phyloP scores from a whole-genome alignment of 495 filamentous ascomycete species.

The Xylaria nigripes region DNA sequence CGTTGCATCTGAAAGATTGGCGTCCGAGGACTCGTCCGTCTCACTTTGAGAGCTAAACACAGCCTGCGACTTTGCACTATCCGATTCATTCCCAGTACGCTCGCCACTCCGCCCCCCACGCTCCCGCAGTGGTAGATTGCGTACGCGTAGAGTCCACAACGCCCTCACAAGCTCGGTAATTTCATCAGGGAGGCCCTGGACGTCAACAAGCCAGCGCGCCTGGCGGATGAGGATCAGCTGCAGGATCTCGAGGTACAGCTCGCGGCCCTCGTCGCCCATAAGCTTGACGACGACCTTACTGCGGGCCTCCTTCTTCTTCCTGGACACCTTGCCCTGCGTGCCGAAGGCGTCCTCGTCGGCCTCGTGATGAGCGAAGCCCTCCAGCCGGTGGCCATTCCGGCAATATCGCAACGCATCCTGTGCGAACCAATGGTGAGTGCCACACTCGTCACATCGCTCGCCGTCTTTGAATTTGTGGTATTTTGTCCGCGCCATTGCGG shows the following conservation, averaged over 20 bases:
- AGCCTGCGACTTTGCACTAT: conserved; percentile 7
- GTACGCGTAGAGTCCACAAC: conserved; percentile 41
- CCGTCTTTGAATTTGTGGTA: conserved; percentile 31
- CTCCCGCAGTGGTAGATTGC: conserved; percentile 27
- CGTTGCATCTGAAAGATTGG: conserved; percentile 19
- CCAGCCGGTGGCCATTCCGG: conserved; percentile 45
- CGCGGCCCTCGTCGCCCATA: conserved; percentile 54
- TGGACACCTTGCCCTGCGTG: conserved; percentile 45
- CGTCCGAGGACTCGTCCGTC: conserved; percentile 11
- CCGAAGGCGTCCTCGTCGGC: conserved; percentile 72
- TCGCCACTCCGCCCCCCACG: conserved; percentile 8
- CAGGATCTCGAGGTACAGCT: conserved; percentile 73
- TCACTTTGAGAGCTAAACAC: conserved; percentile 36
- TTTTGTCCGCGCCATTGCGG: conserved; percentile 16
- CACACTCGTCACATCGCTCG: conserved; percentile 42
- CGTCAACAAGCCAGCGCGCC: conserved; percentile 34
- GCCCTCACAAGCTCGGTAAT: conserved; percentile 45
- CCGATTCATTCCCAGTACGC: conserved; percentile 4
- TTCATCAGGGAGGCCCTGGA: conserved; percentile 34
- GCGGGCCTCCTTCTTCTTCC: conserved; percentile 40
- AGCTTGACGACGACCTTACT: conserved; percentile 52
- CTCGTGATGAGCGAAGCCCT: conserved; percentile 36
- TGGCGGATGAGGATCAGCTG: conserved; percentile 60
- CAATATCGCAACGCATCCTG: conserved; percentile 45
- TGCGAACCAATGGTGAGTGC: conserved; percentile 39